Evolutionary conservation across 148 eudicot genomes (phyloP), one percentile per base, ranked within the genome.

Genomic region (Fagopyrum homotropicum): DNA sequence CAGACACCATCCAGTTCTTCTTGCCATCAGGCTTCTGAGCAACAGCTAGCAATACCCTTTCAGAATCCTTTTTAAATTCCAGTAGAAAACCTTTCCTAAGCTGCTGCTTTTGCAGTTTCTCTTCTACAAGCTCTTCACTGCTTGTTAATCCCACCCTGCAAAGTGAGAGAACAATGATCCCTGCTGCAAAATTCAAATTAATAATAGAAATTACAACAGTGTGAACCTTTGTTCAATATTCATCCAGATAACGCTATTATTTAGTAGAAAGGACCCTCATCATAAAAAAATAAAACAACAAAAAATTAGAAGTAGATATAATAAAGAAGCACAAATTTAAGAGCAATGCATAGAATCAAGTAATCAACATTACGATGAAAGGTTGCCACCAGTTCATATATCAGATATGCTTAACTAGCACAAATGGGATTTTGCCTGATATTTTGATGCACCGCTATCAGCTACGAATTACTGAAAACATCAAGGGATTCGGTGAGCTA

Each of bases 1-100:
- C 98, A 72, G 82, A 85, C 72, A 95, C 97, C 89, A 95, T 90
- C 98, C 98, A 95, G 77, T 95, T 92, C 82, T 86, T 92, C 83
- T 90, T 89, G 75, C 98, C 98, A 82, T 95, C 98, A 55, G 90
- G 93, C 84, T 79, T 95, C 78, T 84, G 93, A 80, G 83, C 85
- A 83, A 95, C 97, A 72, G 93, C 98, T 26, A 92, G 84, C 84
- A 95, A 81, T 35, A 92, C 80, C 87, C 97, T 95, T 74, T 90
- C 98, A 75, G 98, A 72, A 79, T 95, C 97, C 84, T 95, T 95
- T 82, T 86, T 92, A 79, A 85, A 95, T 79, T 95, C 98, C 80
- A 95, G 83, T 77, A 95, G 76, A 64, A 92, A 47, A 45, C 98
- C 98, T 79, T 79, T 83, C 75, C 84, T 83, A 72, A 95, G 81